phyloP scores from a whole-genome alignment of 371 early-diverging fungal genomes.

The Mucor racemosus region DNA sequence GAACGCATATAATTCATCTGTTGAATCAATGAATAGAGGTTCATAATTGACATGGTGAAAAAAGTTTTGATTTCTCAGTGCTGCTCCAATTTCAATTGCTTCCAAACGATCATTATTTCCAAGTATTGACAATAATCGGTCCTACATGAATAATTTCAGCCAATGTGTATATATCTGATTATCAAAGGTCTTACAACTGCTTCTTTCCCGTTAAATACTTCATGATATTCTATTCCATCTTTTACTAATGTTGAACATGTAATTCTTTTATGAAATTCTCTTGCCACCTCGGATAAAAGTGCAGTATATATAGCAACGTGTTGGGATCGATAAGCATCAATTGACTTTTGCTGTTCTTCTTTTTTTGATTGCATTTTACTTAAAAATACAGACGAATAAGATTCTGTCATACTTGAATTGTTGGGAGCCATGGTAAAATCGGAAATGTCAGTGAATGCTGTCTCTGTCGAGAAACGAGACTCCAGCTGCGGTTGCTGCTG shows the following conservation, averaged over 20 bases:
- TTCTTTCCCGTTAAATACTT: conserved; percentile 82
- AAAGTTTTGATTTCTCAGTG: conserved; percentile 79
- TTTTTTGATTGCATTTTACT: conserved; percentile 43
- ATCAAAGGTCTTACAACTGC: conserved; percentile 69
- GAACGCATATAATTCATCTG: conserved; percentile 80
- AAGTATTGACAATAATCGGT: conserved; percentile 71
- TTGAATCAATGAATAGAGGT: conserved; percentile 74
- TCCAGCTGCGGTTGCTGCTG: not conserved
- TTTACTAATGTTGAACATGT: conserved; percentile 62
- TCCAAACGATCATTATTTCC: conserved; percentile 80
- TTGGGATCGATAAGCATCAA: conserved; percentile 13
- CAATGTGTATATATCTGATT: not conserved
- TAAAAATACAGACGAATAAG: conserved; percentile 36
- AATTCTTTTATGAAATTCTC: conserved; percentile 65
- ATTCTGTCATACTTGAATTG: conserved; percentile 14
- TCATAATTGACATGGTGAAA: conserved; percentile 87
- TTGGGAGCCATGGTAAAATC: conserved; percentile 2
- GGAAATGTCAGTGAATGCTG: not conserved
- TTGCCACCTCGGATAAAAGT: conserved; percentile 79
- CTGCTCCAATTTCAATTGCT: conserved; percentile 80
- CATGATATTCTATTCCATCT: conserved; percentile 82
- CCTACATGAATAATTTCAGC: conserved; percentile 45
- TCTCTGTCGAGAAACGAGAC: not conserved
- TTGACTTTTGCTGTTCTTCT: conserved; percentile 32
- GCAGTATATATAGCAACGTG: conserved; percentile 70